Percentiles rank a stretch among this genome's conserved stretches.
Evolutionary conservation across 2,329 filamentous ascomycete species (phyloP).

Genomic region (Pyricularia sp.): DNA sequence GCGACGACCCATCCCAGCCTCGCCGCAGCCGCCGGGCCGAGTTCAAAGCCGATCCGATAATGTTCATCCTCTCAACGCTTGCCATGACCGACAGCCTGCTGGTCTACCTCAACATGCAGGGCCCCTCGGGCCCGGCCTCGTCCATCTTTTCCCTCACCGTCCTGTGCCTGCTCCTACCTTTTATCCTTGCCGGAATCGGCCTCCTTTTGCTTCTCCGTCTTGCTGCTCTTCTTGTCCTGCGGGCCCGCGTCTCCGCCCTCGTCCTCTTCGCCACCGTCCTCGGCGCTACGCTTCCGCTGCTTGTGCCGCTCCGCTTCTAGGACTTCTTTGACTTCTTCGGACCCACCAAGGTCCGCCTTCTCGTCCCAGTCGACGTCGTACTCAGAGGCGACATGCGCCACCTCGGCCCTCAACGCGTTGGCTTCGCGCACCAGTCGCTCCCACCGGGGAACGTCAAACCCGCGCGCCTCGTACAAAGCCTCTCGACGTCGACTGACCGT

Average conservation of each 20-base stretch:
- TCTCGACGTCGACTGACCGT: slow-evolving; percentile 73
- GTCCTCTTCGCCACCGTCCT: slow-evolving; percentile 28
- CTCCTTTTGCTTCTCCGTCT: slow-evolving; percentile 3
- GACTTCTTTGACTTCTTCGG: slow-evolving; percentile 52
- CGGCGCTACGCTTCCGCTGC: slow-evolving; percentile 26
- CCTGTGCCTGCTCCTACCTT: slow-evolving; percentile 1
- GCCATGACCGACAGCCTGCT: slow-evolving; percentile 5
- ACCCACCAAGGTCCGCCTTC: slow-evolving; percentile 54
- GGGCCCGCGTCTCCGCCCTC: slow-evolving; percentile 15
- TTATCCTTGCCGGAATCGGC: background rate
- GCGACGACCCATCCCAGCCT: background rate
- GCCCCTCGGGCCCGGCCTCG: slow-evolving; percentile 3
- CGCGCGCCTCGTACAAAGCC: slow-evolving; percentile 63
- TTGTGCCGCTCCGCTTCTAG: slow-evolving; percentile 42
- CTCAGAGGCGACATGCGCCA: slow-evolving; percentile 71
- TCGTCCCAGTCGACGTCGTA: slow-evolving; percentile 92
- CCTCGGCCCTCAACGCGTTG: slow-evolving; percentile 67
- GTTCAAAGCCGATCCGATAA: background rate
- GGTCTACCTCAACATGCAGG: slow-evolving; percentile 3
- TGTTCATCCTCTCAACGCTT: background rate
- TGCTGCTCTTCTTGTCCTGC: slow-evolving; percentile 13
- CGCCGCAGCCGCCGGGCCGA: background rate
- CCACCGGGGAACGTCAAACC: slow-evolving; percentile 71
- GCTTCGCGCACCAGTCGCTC: slow-evolving; percentile 70
- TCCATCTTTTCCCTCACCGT: slow-evolving; percentile 1